phyloP scores from a whole-genome alignment of 371 early-diverging fungal species.

The Mucor indicus region DNA sequence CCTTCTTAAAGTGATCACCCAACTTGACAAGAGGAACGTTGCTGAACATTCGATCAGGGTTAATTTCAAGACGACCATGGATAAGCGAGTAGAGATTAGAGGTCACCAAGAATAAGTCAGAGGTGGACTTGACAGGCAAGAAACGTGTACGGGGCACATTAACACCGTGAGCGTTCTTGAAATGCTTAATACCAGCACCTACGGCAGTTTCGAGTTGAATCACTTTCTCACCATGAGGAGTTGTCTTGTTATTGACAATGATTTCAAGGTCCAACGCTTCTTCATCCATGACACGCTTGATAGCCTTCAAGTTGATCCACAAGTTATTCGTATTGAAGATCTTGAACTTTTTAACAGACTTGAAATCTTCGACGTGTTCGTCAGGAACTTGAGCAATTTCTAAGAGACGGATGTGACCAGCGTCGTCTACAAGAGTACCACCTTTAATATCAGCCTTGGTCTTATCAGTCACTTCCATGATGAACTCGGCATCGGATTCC shows the following conservation, averaged over 20 bases:
- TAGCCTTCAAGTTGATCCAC: slow-evolving; percentile 95
- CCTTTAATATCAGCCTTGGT: slow-evolving; percentile 99
- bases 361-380: slow-evolving; percentile 97
- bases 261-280: slow-evolving; percentile 88
- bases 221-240: slow-evolving; percentile 81
- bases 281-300: slow-evolving; percentile 88
- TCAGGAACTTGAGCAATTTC: slow-evolving; percentile 99
- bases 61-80: slow-evolving; percentile 90
- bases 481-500: slow-evolving; percentile 86
- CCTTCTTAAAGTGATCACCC: slow-evolving; percentile 98
- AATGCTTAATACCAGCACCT: slow-evolving; percentile 99
- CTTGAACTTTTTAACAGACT: slow-evolving; percentile 98
- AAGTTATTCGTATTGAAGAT: slow-evolving; percentile 99
- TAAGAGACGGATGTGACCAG: slow-evolving; percentile 88
- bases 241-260: slow-evolving; percentile 95
- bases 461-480: slow-evolving; percentile 99
- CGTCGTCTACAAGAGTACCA: slow-evolving; percentile 97
- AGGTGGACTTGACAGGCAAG: slow-evolving; percentile 98
- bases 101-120: slow-evolving; percentile 96
- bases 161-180: slow-evolving; percentile 92
- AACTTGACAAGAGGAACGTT: slow-evolving; percentile 95
- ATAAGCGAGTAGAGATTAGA: slow-evolving; percentile 91
- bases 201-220: slow-evolving; percentile 99
- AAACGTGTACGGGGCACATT: slow-evolving; percentile 98
- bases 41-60: slow-evolving; percentile 89